Base-by-base conservation (phyloP, 805 yeast genomes). In the Sungouiozyma intestinalis region DNA sequence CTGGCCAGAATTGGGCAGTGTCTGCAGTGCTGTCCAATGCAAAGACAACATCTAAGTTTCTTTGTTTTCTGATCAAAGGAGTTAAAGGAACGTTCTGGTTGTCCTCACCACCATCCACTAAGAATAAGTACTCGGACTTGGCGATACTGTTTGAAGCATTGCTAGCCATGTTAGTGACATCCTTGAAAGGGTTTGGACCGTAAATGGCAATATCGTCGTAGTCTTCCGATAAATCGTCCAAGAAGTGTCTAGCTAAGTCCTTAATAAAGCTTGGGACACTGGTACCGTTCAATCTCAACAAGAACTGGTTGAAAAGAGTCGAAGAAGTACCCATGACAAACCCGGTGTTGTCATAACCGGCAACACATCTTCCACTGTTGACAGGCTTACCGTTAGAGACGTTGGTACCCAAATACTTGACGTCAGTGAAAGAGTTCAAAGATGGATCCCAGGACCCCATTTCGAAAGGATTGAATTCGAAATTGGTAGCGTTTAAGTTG, bases 381-480 rank as follows among this genome's bases (percentile, higher is more conserved):
- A 54, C 52, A 8, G 85, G 79, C 16, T 55, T 48, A 34, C 95
- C 95, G 46, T 76, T 68, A 19, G 68, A 53, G 31, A 81, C 71
- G 17, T 71, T 60, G 1, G 94, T 71, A 8, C 95, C 95, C 38
- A 84, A 59, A 56, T 81, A 85, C 59, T 77, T 72, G 36, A 76
- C 62, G 45, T 81, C 79, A 11, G 79, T 68, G 60, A 87, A 86
- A 2, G 81, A 65, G 42, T 72, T 67, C 42, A 84, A 62, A 1
- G 81, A 67, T 13, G 85, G 82, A 56, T 87, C 96, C 94, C 94
- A 86, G 3, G 94, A 79, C 13, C 96, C 96, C 54, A 86, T 63
- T 56, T 81, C 84, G 52, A 66, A 79, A 13, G 94, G 88, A 39
- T 71, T 72, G 49, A 76, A 60, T 49, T 78, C 76, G 48, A 79